Evolutionary conservation across 2,329 filamentous ascomycete species (phyloP).

Genomic region (Hysterium pulicare): DNA sequence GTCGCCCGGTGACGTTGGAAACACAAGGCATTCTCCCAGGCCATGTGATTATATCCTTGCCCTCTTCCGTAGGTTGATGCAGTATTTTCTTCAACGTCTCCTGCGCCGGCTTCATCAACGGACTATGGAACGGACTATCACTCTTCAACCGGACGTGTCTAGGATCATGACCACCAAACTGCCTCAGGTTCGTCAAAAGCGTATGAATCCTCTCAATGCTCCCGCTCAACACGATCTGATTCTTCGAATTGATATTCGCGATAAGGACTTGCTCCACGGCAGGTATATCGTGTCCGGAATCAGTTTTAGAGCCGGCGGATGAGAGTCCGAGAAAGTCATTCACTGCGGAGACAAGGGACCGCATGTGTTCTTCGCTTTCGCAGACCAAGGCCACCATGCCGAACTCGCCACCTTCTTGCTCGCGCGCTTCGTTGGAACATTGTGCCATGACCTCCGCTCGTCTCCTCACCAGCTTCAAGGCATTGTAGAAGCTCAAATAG

Average conservation of each 20-base stretch:
- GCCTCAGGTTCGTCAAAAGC: constrained; percentile 77
- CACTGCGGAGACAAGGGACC: constrained; percentile 67
- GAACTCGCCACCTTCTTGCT: constrained; percentile 72
- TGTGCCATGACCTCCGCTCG: constrained; percentile 81
- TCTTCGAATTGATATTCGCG: constrained; percentile 92
- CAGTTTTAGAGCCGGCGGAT: constrained; percentile 62
- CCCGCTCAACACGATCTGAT: constrained; percentile 91
- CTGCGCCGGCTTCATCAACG: constrained; percentile 83
- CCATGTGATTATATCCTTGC: constrained; percentile 67
- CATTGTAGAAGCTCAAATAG: constrained; percentile 74
- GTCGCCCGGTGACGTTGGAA: constrained; percentile 79
- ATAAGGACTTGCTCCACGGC: constrained; percentile 85
- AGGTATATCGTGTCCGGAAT: constrained; percentile 64
- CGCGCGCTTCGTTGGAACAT: constrained; percentile 65
- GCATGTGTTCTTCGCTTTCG: constrained; percentile 69
- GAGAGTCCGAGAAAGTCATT: constrained; percentile 73
- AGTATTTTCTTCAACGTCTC: constrained; percentile 69
- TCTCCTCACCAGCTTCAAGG: constrained; percentile 70
- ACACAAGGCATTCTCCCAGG: constrained; percentile 74
- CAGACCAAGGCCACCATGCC: constrained; percentile 94
- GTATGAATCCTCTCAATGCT: constrained; percentile 78
- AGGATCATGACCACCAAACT: constrained; percentile 89
- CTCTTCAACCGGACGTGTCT: constrained; percentile 81
- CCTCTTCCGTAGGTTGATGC: constrained; percentile 53
- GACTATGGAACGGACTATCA: constrained; percentile 87